Evolutionary conservation across 179 eudicot species (phyloP).

Genomic region (Heliamphora pulchella): DNA sequence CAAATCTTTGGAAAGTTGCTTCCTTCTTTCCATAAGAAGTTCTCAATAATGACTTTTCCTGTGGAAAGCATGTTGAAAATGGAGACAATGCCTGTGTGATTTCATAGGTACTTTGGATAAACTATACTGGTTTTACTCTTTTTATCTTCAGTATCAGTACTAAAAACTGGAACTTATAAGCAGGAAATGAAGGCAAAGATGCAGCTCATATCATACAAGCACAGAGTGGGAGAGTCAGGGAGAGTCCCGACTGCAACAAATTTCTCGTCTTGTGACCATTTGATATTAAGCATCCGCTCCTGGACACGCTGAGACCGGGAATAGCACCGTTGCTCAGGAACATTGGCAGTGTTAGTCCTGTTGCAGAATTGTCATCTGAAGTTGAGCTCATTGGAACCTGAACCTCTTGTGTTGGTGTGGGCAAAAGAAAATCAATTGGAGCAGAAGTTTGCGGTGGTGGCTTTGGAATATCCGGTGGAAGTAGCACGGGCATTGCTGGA

Average conservation of each 20-base stretch:
- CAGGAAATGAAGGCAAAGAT: not conserved
- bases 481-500: not conserved
- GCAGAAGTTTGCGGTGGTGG: not conserved
- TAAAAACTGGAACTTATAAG: not conserved
- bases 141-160: too few relatives aligned
- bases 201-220: not conserved
- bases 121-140: too few relatives aligned
- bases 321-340: not conserved
- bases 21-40: too few relatives aligned
- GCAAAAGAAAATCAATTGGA: not conserved
- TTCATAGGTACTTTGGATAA: too few relatives aligned
- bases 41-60: too few relatives aligned
- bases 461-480: not conserved
- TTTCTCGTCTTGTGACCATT: not conserved
- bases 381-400: not conserved
- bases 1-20: too few relatives aligned
- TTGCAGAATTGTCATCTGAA: not conserved
- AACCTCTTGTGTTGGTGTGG: slow-evolving; percentile 7
- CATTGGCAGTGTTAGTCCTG: not conserved
- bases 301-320: not conserved
- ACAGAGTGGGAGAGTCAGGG: not conserved
- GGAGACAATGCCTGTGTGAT: too few relatives aligned
- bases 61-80: too few relatives aligned
- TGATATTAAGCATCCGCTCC: not conserved
- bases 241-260: not conserved